Percentiles rank a stretch among this genome's conserved stretches.
Conservation (phyloP, 495 filamentous ascomycete species). For the Aspergillus bertholletiae region DNA sequence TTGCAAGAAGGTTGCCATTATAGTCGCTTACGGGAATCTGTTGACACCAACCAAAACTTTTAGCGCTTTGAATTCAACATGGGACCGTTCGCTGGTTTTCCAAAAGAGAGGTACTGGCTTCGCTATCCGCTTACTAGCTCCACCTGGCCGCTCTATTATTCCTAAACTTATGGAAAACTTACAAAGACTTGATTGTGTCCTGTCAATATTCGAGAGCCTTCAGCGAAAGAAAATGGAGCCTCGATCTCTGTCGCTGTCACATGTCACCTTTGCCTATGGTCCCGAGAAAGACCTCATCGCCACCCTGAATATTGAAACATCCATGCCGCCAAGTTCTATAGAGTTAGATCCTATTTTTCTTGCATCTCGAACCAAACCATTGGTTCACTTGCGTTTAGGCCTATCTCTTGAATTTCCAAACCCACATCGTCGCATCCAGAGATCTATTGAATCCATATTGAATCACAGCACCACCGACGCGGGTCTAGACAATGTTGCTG, state of each 20-base stretch:
- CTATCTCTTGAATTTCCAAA: slow-evolving; percentile 58
- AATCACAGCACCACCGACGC: slow-evolving; percentile 45
- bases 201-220: slow-evolving; percentile 39
- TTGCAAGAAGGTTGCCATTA: slow-evolving; percentile 26
- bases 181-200: slow-evolving; percentile 39
- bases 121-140: slow-evolving; percentile 37
- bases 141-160: slow-evolving; percentile 35
- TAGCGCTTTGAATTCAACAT: slow-evolving; percentile 21
- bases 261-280: slow-evolving; percentile 37
- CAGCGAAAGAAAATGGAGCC: slow-evolving; percentile 31
- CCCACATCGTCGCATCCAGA: slow-evolving; percentile 71
- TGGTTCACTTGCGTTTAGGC: slow-evolving; percentile 30
- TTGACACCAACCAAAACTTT: slow-evolving; percentile 23
- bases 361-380: slow-evolving; percentile 19
- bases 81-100: slow-evolving; percentile 31
- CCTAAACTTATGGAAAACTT: slow-evolving; percentile 34
- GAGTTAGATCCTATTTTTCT: slow-evolving; percentile 21
- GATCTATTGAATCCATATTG: slow-evolving; percentile 58
- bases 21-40: slow-evolving; percentile 39
- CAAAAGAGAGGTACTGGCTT: slow-evolving; percentile 33
- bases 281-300: slow-evolving; percentile 25
- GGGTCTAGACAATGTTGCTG: slow-evolving; percentile 53
- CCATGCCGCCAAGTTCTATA: slow-evolving; percentile 13
- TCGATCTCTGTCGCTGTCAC: slow-evolving; percentile 32
- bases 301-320: slow-evolving; percentile 27